Evolutionary conservation across 768 basidiomycete genomes (phyloP), one percentile per base, ranked within the genome.

Genomic region (Collybia sordida): DNA sequence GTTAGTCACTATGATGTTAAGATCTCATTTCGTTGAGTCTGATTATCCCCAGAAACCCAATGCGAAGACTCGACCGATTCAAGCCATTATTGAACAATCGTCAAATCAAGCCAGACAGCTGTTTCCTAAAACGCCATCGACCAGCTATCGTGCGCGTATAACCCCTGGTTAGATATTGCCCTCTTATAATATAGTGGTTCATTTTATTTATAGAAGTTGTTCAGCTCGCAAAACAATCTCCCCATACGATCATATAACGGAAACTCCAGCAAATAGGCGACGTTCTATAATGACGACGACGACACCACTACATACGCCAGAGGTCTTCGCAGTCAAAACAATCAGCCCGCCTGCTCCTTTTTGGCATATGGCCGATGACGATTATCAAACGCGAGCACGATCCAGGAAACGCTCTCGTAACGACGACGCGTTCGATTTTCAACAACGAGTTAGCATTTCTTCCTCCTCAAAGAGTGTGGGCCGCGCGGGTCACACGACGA

Each of bases 281-380:
- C 51, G 49, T 12, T 44, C 56, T 23, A 27, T 53, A 15, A 57
- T 55, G 1, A 51, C 44, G 1, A 23, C 59, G 2, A 45, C 51
- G 17, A 41, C 42, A 3, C 45, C 41, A 14, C n/a, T n/a, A n/a
- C 44, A 34, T 17, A n/a, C 25, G 11, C 31, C 31, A 31, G 45
- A 24, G 9, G 17, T 37, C 19, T 42, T 40, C 15, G 42, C 53
- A 11, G 23, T 35, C 14, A 57, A 59, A 23, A 53, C 59, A 22
- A 15, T 44, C 21, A 34, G 22, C 22, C 6, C 51, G 6, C 35
- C 45, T 8, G 52, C 51, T 28, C 56, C 56, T 17, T 51, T 51
- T 21, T 59, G 59, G 59, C 56, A 57, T 43, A 12, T 40, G 11
- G 56, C 47, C 15, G 59, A 59, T 18, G 59, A 59, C 12, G 59